Evolutionary conservation across 2,329 filamentous ascomycete genomes (phyloP), one percentile per base, ranked within the genome.

Genomic region (Alternaria infectoria): DNA sequence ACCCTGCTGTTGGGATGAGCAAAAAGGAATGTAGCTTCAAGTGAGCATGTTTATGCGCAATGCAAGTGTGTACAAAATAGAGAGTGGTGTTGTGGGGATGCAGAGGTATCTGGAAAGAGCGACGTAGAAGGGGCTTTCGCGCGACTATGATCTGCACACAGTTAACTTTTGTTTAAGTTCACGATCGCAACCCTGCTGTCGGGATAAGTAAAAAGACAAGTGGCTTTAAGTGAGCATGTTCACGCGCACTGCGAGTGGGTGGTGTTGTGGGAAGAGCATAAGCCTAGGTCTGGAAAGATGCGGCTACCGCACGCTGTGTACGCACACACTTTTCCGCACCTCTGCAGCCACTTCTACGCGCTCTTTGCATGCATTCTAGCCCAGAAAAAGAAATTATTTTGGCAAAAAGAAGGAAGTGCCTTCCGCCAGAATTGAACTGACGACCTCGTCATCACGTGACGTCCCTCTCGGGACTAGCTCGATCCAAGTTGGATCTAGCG

Each of bases 341-440:
- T 36, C 5, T n/a, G 5, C 15, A 36, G 15, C 32, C 2, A 36
- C 32, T 9, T 36, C 32, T 36, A 36, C 32, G 15, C 32, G 32
- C 32, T 5, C 15, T n/a, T 10, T 2, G 15, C 15, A 9, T 36
- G 15, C 32, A 9, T 36, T 36, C 15, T n/a, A 36, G 15, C 32
- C 32, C 1, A 9, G 13, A 15, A 15, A 36, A 36, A 32, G n/a
- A 40, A 40, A 40, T 17, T 8, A 6, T 40, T 19, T 4, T 3
- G n/a, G 9, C 54, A 59, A 62, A 62, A 59, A 54, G 11, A 15
- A 15, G 7, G 0, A 49, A 5, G 6, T 62, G 60, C 60, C 60
- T 62, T 54, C 60, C 49, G 49, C 60, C 60, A 62, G 60, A 62
- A 62, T 62, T 62, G 55, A 62, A 62, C 60, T 62, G 60, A 54